Base-by-base conservation (phyloP, 306 rosid genomes). In the Quercus alba region DNA sequence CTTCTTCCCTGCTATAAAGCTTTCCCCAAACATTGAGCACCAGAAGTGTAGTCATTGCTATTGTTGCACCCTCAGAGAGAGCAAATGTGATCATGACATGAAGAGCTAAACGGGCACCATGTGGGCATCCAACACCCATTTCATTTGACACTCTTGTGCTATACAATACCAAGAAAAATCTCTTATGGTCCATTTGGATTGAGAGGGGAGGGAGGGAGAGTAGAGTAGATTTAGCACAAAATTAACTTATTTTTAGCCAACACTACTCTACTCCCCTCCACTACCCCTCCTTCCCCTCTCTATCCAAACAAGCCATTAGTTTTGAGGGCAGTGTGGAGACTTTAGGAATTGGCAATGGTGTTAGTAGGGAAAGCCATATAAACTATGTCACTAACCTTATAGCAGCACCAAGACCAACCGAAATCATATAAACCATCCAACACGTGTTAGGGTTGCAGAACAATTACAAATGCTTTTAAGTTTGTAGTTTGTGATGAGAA, bases 401-500 rank as follows among this genome's bases (percentile, higher is more conserved):
- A 31, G 91, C 80, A 49, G 90, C 84, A 0, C 94, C 90, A 72
- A 90, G 91, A 20, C 91, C 94, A 77, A 88, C 85, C 5, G 90
- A 85, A 73, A 90, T 83, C 91, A 72, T 86, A 63, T 86, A 90
- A 31, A 90, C 90, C 89, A 83, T 84, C 88, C 90, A 88, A 80
- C 88, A 84, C 30, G 89, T 90, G 77, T 90, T 86, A 55, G 88
- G 89, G 78, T 88, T 88, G 82, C 58, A 74, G 57, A 31, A 56
- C 15, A n/a, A 68, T 21, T 68, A 6, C 72, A 74, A 21, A 19
- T 78, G 67, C 44, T 6, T 38, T 38, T 38, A 1, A 38, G 10
- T 1, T 6, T 38, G 10, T 38, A 6, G 10, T 38, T 38, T 38
- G 10, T 38, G 44, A 38, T 6, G 44, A 35, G 6, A 35, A 35